These are phyloP conservation scores for Kurtzmaniella cleridarum DNA, from an alignment of 805 yeast species.

Conservation along the genomic window DNA sequence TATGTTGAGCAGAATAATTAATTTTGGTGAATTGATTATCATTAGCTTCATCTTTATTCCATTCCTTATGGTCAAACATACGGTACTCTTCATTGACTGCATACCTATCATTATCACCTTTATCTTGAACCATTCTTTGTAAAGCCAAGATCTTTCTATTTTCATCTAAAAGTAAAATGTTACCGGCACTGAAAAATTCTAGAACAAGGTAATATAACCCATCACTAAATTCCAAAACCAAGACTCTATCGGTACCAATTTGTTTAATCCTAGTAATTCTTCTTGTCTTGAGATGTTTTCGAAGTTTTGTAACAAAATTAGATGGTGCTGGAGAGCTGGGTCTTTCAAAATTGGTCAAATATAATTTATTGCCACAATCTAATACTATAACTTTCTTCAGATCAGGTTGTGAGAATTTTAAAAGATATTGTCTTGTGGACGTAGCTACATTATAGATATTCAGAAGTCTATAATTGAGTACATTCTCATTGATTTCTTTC, in stretches of 20 bases:
- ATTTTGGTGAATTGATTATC: conserved; percentile 7
- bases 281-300: conserved; percentile 81
- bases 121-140: conserved; percentile 74
- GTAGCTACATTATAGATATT: conserved; percentile 79
- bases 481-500: conserved; percentile 52
- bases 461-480: conserved; percentile 67
- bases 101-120: conserved; percentile 55
- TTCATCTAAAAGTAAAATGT: conserved; percentile 70
- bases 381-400: conserved; percentile 69
- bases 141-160: conserved; percentile 62
- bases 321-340: conserved; percentile 80
- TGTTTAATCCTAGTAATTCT: conserved; percentile 70
- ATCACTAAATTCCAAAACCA: conserved; percentile 80
- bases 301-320: conserved; percentile 74
- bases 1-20: conserved; percentile 21
- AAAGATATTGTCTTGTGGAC: conserved; percentile 64
- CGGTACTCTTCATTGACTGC: conserved; percentile 72
- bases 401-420: conserved; percentile 81
- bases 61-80: conserved; percentile 43
- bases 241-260: conserved; percentile 74
- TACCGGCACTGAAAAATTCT: conserved; percentile 95
- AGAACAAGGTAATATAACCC: conserved; percentile 72
- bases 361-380: conserved; percentile 82
- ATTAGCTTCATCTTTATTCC: conserved; percentile 32
- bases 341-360: conserved; percentile 74